Evolutionary conservation across 2,329 filamentous ascomycete species (phyloP).

Genomic region (Chalaropsis thielavioides): DNA sequence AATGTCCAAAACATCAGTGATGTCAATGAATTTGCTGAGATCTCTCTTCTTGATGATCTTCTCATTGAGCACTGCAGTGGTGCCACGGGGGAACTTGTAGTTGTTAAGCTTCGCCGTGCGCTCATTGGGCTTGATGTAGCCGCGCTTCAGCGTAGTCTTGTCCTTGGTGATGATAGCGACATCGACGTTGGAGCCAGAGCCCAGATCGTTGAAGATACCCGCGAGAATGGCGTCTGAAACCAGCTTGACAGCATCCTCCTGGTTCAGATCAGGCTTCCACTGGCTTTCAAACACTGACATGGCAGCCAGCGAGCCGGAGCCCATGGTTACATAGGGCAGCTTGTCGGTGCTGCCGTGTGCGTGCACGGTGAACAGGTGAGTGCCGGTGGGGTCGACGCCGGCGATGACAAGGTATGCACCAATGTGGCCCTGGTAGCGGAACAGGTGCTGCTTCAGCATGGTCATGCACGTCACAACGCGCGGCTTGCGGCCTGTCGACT

Average conservation of each 20-base stretch:
- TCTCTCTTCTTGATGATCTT: constrained; percentile 92
- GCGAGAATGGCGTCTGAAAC: constrained; percentile 79
- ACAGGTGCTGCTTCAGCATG: constrained; percentile 97
- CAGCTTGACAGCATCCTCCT: constrained; percentile 69
- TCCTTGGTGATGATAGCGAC: constrained; percentile 89
- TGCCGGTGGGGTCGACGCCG: constrained; percentile 88
- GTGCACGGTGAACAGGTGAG: constrained; percentile 94
- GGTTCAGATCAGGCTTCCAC: constrained; percentile 68
- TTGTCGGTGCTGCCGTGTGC: constrained; percentile 98
- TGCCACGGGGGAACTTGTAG: constrained; percentile 80
- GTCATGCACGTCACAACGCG: constrained; percentile 99
- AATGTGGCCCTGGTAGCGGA: constrained; percentile 95
- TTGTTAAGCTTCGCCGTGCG: constrained; percentile 81
- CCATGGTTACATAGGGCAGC: constrained; percentile 98
- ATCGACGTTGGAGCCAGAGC: constrained; percentile 93
- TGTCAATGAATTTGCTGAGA: constrained; percentile 82
- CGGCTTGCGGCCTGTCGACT: constrained; percentile 90
- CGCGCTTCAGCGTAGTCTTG: constrained; percentile 85
- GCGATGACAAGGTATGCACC: constrained; percentile 96
- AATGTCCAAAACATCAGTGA: constrained; percentile 67
- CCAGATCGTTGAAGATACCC: constrained; percentile 97
- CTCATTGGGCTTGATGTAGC: constrained; percentile 87
- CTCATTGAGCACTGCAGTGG: constrained; percentile 91
- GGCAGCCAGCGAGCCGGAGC: constrained; percentile 83
- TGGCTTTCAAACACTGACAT: constrained; percentile 97